A percentile compares a stretch with the other conserved stretches of the same genome.
Evolutionary conservation across 345 rosid genomes (phyloP).

Genomic region (Combretum micranthum): DNA sequence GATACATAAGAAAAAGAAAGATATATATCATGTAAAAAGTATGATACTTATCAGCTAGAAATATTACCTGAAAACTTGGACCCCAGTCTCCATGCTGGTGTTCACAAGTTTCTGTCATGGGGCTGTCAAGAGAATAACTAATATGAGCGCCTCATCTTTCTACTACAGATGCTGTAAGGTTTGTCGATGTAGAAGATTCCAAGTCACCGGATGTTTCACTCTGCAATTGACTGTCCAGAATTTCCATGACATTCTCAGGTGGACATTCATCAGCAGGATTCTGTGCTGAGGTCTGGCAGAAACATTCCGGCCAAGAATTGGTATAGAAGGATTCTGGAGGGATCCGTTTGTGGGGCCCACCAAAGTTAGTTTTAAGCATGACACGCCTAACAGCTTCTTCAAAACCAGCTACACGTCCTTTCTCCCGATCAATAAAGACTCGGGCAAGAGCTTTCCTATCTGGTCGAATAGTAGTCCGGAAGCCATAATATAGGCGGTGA

Average conservation of each 20-base stretch:
- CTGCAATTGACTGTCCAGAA: slow-evolving; percentile 48
- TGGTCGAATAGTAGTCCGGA: slow-evolving; percentile 91
- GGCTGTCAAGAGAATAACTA: no score
- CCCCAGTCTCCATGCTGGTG: no score
- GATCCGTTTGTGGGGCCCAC: slow-evolving; percentile 84
- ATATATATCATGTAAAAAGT: no score
- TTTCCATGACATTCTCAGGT: slow-evolving; percentile 71
- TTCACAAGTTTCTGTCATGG: no score
- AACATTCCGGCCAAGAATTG: slow-evolving; percentile 99
- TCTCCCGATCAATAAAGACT: slow-evolving; percentile 64
- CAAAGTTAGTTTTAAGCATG: slow-evolving; percentile 85
- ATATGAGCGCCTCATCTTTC: slow-evolving; percentile 26
- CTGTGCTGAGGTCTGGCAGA: slow-evolving; percentile 60
- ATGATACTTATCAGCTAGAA: no score
- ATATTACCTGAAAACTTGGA: no score
- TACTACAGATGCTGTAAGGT: slow-evolving; percentile 33
- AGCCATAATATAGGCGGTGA: slow-evolving; percentile 94
- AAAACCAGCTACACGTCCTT: slow-evolving; percentile 55
- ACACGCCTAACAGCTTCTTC: slow-evolving; percentile 76
- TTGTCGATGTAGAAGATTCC: slow-evolving; percentile 28
- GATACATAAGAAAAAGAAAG: no score
- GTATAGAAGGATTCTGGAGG: slow-evolving; percentile 95
- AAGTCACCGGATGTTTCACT: slow-evolving; percentile 25
- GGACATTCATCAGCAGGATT: slow-evolving; percentile 84
- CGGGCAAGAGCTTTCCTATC: slow-evolving; percentile 91